Base-by-base conservation (phyloP, 768 basidiomycete species). In the Psilocybe cyanescens region DNA sequence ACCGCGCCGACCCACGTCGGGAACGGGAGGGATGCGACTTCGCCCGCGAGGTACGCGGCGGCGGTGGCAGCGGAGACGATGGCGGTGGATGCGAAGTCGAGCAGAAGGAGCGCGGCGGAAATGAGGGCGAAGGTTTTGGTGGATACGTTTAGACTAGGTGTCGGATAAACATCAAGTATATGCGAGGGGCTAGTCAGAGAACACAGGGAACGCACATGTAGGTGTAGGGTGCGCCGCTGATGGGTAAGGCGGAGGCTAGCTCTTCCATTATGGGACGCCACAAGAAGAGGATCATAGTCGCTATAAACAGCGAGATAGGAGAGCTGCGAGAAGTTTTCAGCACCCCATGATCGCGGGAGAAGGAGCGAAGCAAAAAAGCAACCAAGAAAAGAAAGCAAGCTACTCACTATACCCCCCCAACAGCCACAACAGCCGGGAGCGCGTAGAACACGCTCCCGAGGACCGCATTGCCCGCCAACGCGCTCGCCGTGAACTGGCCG, bases 241-340 rank as follows among this genome's bases (percentile, higher is more conserved):
- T 80, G 0, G 89, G 87, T 1, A 92, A 72, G 2, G 90, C 88
- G 3, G 86, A 86, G 0, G 82, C 89, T 8, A 93, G 72, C 68
- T 92, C 91, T 64, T 84, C 81, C 83, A 93, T 86, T 49, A 92
- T 81, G 2, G 90, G 90, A 11, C 88, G 83, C 87, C 89, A 92
- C 24, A 92, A 69, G 65, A 87, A 88, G 3, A 90, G 68, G 1
- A 88, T 79, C 31, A 86, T 70, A 0, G 86, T 84, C 0, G 91
- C 87, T 28, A 87, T 67, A 39, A 88, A 80, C 59, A 92, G 75
- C 7, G 89, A 86, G 45, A 92, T 81, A 0, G 90, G 89, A 1
- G 89, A 90, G 67, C 87, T 89, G 0, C 0, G 2, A 24, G 65
- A 1, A 30, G 49, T 11, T 17, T 8, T 41, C 33, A 24, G 24